Evolutionary conservation across 345 rosid genomes (phyloP).

Genomic region (Jatropha curcas): DNA sequence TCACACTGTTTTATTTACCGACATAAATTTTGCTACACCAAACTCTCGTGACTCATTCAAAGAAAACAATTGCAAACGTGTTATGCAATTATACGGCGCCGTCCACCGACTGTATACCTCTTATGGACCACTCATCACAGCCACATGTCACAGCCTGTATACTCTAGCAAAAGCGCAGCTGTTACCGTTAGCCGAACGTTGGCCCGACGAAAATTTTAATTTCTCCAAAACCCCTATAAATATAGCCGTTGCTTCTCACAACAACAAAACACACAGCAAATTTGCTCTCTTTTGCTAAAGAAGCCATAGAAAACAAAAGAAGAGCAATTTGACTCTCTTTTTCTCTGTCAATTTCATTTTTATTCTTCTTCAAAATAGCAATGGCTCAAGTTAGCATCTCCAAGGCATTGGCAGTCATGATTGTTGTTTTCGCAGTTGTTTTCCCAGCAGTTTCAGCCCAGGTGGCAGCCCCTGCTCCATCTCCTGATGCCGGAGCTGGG

Average conservation of each 20-base stretch:
- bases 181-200: constrained; percentile 15
- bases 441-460: constrained; percentile 34
- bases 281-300: neutral
- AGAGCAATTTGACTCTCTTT: too few relatives aligned
- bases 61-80: neutral
- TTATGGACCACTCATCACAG: neutral
- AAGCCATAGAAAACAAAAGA: neutral
- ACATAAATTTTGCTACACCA: too few relatives aligned
- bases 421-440: constrained; percentile 14
- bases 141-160: constrained; percentile 2
- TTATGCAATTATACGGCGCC: neutral
- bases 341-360: too few relatives aligned
- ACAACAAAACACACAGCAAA: neutral
- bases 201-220: neutral
- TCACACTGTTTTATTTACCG: too few relatives aligned
- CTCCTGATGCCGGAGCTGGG: constrained; percentile 38
- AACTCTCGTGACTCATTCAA: neutral
- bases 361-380: too few relatives aligned
- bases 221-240: neutral
- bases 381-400: constrained; percentile 32
- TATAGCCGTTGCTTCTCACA: neutral
- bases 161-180: neutral
- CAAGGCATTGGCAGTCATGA: constrained; percentile 9
- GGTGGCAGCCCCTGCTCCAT: constrained; percentile 32
- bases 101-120: neutral